Evolutionary conservation across 345 rosid species (phyloP).

Genomic region (Lumnitzera racemosa): DNA sequence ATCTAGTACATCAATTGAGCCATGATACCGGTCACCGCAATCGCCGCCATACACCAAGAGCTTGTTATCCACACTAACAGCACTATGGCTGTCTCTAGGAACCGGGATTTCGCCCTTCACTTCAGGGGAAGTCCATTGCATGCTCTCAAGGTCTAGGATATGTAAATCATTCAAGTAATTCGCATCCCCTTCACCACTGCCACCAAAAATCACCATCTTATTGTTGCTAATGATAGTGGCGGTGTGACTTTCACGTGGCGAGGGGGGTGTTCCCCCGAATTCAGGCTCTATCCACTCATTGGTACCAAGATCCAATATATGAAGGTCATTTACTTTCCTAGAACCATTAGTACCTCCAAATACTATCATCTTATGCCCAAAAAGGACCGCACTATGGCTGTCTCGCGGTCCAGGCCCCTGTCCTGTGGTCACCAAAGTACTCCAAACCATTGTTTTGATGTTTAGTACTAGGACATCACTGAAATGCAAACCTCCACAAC

Average conservation of each 20-base stretch:
- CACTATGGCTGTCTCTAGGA: constrained; percentile 66
- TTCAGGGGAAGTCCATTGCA: constrained; percentile 57
- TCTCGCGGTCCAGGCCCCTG: constrained; percentile 71
- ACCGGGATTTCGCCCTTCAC: constrained; percentile 54
- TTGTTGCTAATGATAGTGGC: constrained; percentile 46
- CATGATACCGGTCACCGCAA: constrained; percentile 60
- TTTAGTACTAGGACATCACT: constrained; percentile 55
- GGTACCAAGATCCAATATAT: constrained; percentile 43
- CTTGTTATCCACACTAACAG: constrained; percentile 39
- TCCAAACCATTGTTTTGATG: constrained; percentile 49
- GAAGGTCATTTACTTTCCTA: constrained; percentile 64
- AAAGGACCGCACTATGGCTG: constrained; percentile 66
- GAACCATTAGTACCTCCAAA: constrained; percentile 74
- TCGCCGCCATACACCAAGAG: constrained; percentile 66
- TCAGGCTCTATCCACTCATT: constrained; percentile 49
- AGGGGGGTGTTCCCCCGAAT: constrained; percentile 41
- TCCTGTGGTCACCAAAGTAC: constrained; percentile 41
- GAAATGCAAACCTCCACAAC: constrained; percentile 69
- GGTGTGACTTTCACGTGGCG: constrained; percentile 70
- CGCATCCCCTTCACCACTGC: constrained; percentile 77
- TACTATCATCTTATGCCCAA: constrained; percentile 49
- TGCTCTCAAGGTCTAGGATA: constrained; percentile 46
- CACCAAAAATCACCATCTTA: constrained; percentile 57
- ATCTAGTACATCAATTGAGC: constrained; percentile 50
- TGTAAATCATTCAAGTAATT: constrained; percentile 69